Evolutionary conservation across 169 alveolate species (phyloP).

Genomic region (Eimeria nieschulzi): DNA sequence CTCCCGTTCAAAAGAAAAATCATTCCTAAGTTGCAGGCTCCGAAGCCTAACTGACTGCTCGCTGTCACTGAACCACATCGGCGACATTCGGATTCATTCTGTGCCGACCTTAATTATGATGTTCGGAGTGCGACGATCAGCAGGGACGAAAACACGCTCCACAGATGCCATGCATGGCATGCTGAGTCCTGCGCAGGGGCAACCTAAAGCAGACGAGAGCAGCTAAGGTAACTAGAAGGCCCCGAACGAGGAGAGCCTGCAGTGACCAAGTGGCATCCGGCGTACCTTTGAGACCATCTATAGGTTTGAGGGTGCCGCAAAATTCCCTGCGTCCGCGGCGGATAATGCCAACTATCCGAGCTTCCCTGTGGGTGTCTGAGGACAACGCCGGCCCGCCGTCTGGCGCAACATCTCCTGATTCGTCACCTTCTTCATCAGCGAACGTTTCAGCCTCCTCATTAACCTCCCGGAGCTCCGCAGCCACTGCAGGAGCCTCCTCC

Average conservation of each 20-base stretch:
- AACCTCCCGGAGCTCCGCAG: background rate
- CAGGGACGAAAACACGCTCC: slow-evolving; percentile 76
- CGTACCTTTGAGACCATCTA: slow-evolving; percentile 18
- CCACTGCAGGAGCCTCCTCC: background rate
- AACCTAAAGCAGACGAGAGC: background rate
- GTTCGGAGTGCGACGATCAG: slow-evolving; percentile 70
- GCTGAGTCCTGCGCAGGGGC: background rate
- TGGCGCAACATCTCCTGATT: background rate
- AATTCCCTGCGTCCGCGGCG: slow-evolving; percentile 91
- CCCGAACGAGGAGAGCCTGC: background rate
- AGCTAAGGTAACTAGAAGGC: background rate
- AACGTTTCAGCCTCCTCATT: slow-evolving; percentile 15
- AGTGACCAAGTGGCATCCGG: background rate
- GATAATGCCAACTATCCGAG: slow-evolving; percentile 93
- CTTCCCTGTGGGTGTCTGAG: slow-evolving; percentile 68
- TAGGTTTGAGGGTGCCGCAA: slow-evolving; percentile 92
- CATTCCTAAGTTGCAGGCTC: background rate
- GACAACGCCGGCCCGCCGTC: background rate
- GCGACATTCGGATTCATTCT: background rate
- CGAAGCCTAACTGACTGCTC: too few species aligned
- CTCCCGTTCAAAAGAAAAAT: background rate
- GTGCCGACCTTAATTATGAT: slow-evolving; percentile 63
- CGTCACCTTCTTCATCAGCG: background rate
- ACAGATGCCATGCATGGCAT: background rate
- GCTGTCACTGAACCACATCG: background rate